Percentiles rank a stretch among this genome's conserved stretches.
phyloP scores from a whole-genome alignment of 1,284 basidiomycete genomes.

The Rhodotorula sp. region DNA sequence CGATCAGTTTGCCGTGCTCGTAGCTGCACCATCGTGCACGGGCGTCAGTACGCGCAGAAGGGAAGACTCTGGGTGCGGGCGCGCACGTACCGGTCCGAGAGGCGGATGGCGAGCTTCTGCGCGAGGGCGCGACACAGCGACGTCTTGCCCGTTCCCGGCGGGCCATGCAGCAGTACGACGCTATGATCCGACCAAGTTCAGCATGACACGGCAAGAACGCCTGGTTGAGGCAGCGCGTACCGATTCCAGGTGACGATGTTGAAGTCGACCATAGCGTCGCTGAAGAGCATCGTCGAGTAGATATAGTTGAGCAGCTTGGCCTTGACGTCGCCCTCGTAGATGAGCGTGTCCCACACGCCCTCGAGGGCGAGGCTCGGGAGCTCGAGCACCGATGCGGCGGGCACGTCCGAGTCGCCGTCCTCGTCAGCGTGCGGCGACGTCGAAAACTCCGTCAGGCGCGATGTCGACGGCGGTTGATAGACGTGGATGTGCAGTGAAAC shows the following conservation, averaged over 20 bases:
- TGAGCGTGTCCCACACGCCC: constrained; percentile 80
- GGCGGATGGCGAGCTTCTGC: constrained; percentile 89
- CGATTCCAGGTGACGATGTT: constrained; percentile 95
- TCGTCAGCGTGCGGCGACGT: constrained; percentile 50
- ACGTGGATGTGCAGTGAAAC: constrained; percentile 73
- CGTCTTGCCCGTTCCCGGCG: constrained; percentile 97
- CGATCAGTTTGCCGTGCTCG: constrained; percentile 78
- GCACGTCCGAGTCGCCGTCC: constrained; percentile 64
- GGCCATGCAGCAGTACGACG: constrained; percentile 90
- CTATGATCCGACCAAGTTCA: constrained; percentile 41
- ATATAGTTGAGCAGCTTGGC: constrained; percentile 80
- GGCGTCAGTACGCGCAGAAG: not conserved
- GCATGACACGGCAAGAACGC: not conserved
- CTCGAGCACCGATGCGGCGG: constrained; percentile 38
- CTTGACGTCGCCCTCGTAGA: constrained; percentile 89
- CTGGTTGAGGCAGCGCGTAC: constrained; percentile 44
- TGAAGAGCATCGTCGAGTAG: constrained; percentile 85
- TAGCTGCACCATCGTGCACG: constrained; percentile 60
- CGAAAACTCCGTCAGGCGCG: constrained; percentile 75
- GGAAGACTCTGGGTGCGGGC: not conserved
- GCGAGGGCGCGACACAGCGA: constrained; percentile 90
- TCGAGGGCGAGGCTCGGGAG: constrained; percentile 59
- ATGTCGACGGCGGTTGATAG: constrained; percentile 73
- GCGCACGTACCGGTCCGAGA: constrained; percentile 72
- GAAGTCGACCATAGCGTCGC: constrained; percentile 83